Base-by-base conservation (phyloP, 2,329 filamentous ascomycete genomes). In the Colletotrichum theobromicola region DNA sequence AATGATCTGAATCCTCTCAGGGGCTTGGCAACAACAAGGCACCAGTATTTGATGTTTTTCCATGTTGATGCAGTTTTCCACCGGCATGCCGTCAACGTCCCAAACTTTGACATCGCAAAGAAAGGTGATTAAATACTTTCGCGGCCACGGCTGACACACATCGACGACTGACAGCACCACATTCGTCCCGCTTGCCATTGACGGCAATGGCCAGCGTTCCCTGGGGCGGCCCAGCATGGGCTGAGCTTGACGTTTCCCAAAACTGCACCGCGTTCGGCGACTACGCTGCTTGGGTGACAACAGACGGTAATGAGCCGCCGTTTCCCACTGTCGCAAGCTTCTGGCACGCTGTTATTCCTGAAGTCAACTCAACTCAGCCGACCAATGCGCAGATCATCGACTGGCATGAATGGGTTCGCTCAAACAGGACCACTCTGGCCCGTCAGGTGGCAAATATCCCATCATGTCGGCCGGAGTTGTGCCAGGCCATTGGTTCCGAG, bases 321-420 rank as follows among this genome's bases (percentile, higher is more conserved):
- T 62, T 71, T 26, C 74, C 71, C 9, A 15, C 24, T 13, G 71
- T 76, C 24, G 32, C 57, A 4, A 30, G 8, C 24, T 76, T 76
- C 13, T 76, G 74, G 74, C 74, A 57, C 8, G 57, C 72, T 30
- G 53, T 61, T 8, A 42, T 46, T 16, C 16, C 37, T 2, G 26
- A 65, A 16, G 35, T 42, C 21, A 30, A 58, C 32, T 35, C 50
- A 30, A 28, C 46, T 9, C 35, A 16, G 5, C 16, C 65, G 5
- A 65, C 18, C 12, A 62, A 46, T 34, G 10, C 32, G 21, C 35
- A 50, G 10, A 8, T 75, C 32, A 50, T 76, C 18, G 64, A 75
- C 12, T 72, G 72, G 72, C 72, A 76, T n/a, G 64, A 72, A 12
- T 75, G 72, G 72, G n/a, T 32, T 15, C 72, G 75, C 28, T 53